Base-by-base conservation (phyloP, 345 rosid species). In the Eucalyptus albens region DNA sequence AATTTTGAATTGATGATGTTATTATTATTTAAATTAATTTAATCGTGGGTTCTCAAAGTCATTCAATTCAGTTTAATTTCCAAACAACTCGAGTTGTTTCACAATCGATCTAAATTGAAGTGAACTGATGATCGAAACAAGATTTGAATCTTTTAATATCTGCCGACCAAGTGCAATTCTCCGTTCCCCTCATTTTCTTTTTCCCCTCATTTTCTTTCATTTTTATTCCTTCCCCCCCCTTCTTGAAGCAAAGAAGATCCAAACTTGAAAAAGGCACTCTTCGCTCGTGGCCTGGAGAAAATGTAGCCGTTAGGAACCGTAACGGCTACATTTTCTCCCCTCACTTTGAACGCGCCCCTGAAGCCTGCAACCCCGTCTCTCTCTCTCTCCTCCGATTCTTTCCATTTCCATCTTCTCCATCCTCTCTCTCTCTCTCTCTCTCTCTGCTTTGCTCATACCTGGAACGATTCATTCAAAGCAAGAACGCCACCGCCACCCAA, bases 281-380 rank as follows among this genome's bases (percentile, higher is more conserved):
- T 72, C 3, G 8, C 83, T 21, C 26, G 45, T 11, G 83, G 83
- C 83, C 45, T 2, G 24, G 7, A 9, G 42, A 15, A 14, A 10
- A 88, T 56, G 87, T 85, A 93, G 93, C 56, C 94, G 94, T 93
- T 93, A 21, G 89, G 87, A 62, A 24, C 55, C 53, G 72, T 89
- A 95, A 95, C 96, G 96, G 95, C 94, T 95, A 93, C 45, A 83
- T 67, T 90, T 62, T 62, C 62, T 56, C 62, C 26, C 13, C 88
- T 60, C 81, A 92, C 86, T 89, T 86, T 91, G 59, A 89, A 91
- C 89, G 93, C 69, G 93, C 69, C 89, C 93, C 92, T 81, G 40
- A 45, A 55, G 26, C 51, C 50, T 67, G 12, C 29, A 50, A 27
- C 44, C 17, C 51, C 16, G 15, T 86, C 11, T 45, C 83, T 89